Base-by-base conservation (phyloP, 1,284 basidiomycete genomes). In the Apiotrichum sp. region DNA sequence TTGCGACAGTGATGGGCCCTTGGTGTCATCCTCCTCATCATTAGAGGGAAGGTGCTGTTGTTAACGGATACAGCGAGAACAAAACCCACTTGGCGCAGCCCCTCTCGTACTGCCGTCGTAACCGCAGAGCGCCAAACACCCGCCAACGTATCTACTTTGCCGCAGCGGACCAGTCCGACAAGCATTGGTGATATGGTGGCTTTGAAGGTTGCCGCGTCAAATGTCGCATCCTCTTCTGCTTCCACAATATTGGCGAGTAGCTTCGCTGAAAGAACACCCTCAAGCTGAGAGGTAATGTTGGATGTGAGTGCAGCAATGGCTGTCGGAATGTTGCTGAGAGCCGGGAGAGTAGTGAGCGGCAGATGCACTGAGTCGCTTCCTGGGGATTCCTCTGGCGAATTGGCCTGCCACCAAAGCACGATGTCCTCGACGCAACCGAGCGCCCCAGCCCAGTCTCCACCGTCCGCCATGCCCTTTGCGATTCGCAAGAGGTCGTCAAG, bases 371-470 rank as follows among this genome's bases (percentile, higher is more conserved):
- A 38, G 36, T 40, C 29, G 41, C 54, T 42, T 59, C 58, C 8
- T 56, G 46, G 14, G 8, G 22, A 6, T 8, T 35, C 39, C 38
- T 48, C 47, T 32, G 41, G 38, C 13, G 56, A 47, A 32, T 70
- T 65, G 33, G 56, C 61, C 35, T 82, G 76, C 84, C 87, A 89
- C 73, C 91, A 79, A 47, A 76, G 74, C 52, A 87, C 81, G 46
- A 96, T 76, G 56, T 85, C 84, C 55, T 89, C 86, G 44, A 92
- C 82, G 16, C 91, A 82, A 47, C 81, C 81, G 56, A 96, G 75
- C 6, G 90, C 89, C 47, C 88, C 86, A 10, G 83, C 83, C 87
- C 89, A 95, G 65, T 93, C 88, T 1, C 89, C 89, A 32, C 85
- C 84, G 47, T 81, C 81, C 14, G 89, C 88, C 48, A 95, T 73